Evolutionary conservation across 2,329 filamentous ascomycete genomes (phyloP), one percentile per base, ranked within the genome.

Genomic region (Tolypocladium guangdongense): DNA sequence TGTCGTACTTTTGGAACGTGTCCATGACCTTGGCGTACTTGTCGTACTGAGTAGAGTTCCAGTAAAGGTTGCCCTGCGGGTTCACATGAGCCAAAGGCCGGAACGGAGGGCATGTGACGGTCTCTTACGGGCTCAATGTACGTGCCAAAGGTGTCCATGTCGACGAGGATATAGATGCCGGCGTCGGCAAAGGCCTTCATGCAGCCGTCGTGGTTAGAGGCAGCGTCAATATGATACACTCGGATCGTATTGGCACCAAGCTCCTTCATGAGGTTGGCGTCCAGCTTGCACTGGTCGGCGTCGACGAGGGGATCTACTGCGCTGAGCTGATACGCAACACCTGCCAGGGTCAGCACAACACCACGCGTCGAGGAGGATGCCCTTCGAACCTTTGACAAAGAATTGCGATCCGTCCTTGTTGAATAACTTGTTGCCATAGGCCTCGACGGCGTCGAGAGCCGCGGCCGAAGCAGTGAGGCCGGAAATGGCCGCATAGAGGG

Each of bases 201-300:
- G 73, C 90, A 96, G 22, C 78, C 84, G 54, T 80, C 76, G 68
- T 96, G 91, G 66, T 92, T 74, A 35, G 73, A 81, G 3, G 71
- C 67, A 2, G 87, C 73, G 62, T 95, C 85, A 56, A 96, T 88
- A 64, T 95, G 89, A 70, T 96, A 96, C 55, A 93, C 87, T 54
- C 90, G 88, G 63, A 95, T 90, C 33, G 86, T 78, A 67, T 95
- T 95, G 66, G 87, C 82, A 57, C 88, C 89, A 52, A 96, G 75
- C 20, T 83, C 81, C 67, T 88, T 79, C 87, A 95, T 95, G 64
- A 91, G 76, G 18, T 74, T 67, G 43, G 85, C 84, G 72, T 96
- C 90, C 60, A 83, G 81, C 61, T 78, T 69, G 74, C 89, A 95
- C 73, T 95, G 90, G 49, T 80, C 80, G 41, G 80, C 78, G 66